Evolutionary conservation across 2,329 filamentous ascomycete genomes (phyloP), one percentile per base, ranked within the genome.

Genomic region (Didymella pinodella): DNA sequence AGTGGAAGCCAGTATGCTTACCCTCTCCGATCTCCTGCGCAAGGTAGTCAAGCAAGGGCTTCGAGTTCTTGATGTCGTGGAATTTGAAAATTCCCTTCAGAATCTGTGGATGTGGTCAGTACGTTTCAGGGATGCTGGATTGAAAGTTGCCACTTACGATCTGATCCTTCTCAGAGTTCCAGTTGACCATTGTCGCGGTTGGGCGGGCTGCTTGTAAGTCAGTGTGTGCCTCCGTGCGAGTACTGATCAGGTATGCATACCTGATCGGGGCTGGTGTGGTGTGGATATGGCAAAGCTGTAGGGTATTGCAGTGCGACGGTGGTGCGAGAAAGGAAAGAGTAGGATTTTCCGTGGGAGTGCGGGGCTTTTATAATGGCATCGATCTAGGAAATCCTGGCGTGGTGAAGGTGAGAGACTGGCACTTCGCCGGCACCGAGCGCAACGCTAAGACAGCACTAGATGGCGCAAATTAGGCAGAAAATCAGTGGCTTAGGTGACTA

Each of bases 381-480:
- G 10, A 45, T 18, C 3, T 14, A 34, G 46, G 55, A 18, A 14
- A 6, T 26, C 6, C 48, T 40, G 31, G 38, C 43, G 26, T 34
- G 22, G 51, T 59, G 57, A 59, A 55, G 41, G 51, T 54, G 51
- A 59, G 43, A 54, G 41, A 51, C 28, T 47, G 57, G 57, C 51
- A 38, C 16, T 18, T 22, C 6, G 12, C 40, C 38, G 47, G 51
- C 11, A 36, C 41, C 36, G 1, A 20, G 31, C 11, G 47, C 49
- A 51, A 10, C 22, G 26, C 28, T 22, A 44, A 8, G 10, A 14
- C 28, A 8, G 7, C 18, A 1, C 25, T 7, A 26, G n/a, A 49
- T 49, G 29, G n/a, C n/a, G 31, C 3, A 4, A 2, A 5, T 3
- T n/a, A 18, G 31, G n/a, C 31, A n/a, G 2, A 2, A 40, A 3